A percentile compares a stretch with the other conserved stretches of the same genome.
phyloP scores from a whole-genome alignment of 805 yeast genomes.

The Cyberlindnera nakhonratchasimensis region DNA sequence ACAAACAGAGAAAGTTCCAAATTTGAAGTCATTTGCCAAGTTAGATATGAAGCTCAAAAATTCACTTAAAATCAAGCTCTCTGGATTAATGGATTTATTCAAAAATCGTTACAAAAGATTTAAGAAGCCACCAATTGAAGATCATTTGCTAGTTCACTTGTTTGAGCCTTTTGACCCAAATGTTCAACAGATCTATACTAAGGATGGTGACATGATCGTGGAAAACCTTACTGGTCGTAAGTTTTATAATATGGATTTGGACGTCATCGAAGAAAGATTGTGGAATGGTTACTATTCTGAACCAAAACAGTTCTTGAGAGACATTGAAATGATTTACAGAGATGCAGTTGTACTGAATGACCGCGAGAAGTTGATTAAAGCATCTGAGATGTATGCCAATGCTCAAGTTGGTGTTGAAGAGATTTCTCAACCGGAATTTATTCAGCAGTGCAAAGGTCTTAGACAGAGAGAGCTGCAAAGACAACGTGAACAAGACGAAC shows the following conservation, averaged over 20 bases:
- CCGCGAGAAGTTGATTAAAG: slow-evolving; percentile 73
- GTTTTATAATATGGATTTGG: slow-evolving; percentile 87
- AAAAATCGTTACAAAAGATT: slow-evolving; percentile 85
- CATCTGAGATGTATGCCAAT: slow-evolving; percentile 94
- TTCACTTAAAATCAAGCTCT: slow-evolving; percentile 75
- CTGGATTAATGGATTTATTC: slow-evolving; percentile 86
- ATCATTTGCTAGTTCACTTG: slow-evolving; percentile 63
- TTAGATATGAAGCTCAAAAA: slow-evolving; percentile 82
- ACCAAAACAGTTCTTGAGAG: slow-evolving; percentile 84
- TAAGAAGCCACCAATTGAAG: slow-evolving; percentile 88
- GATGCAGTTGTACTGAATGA: slow-evolving; percentile 77
- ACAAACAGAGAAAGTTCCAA: slow-evolving; percentile 32
- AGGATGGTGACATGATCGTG: slow-evolving; percentile 70
- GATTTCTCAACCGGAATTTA: slow-evolving; percentile 65
- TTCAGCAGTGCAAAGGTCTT: slow-evolving; percentile 72
- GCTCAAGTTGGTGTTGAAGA: slow-evolving; percentile 96
- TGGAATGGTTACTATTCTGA: slow-evolving; percentile 97
- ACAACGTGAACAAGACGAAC: slow-evolving; percentile 24
- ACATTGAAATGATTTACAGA: slow-evolving; percentile 75
- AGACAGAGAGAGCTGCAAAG: slow-evolving; percentile 60
- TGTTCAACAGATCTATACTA: slow-evolving; percentile 41
- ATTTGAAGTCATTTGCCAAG: slow-evolving; percentile 44
- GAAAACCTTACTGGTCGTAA: slow-evolving; percentile 71
- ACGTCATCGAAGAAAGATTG: slow-evolving; percentile 86
- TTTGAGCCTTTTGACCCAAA: slow-evolving; percentile 54